A percentile compares a stretch with the other conserved stretches of the same genome.
These are phyloP conservation scores for Emericellopsis cladophorae DNA, from an alignment of 2,329 filamentous ascomycete genomes.

Conservation along the genomic window DNA sequence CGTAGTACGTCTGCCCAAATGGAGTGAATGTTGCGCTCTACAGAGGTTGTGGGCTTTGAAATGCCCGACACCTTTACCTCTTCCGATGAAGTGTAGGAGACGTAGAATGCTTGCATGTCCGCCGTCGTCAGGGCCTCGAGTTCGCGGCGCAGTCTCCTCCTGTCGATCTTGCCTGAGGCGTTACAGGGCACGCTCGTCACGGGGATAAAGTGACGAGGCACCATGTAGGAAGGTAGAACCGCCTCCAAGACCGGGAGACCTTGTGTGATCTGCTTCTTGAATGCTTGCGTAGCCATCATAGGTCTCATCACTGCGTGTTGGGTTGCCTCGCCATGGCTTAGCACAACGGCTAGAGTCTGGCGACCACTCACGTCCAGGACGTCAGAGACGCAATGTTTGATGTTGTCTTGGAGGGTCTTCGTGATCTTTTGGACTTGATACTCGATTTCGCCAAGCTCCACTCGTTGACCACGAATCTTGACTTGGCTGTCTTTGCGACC, in stretches of 20 bases:
- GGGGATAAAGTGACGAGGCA: conserved; percentile 4
- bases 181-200: not conserved
- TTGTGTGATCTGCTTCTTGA: not conserved
- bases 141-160: not conserved
- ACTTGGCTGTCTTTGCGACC: conserved; percentile 42
- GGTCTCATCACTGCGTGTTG: not conserved
- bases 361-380: too few species aligned
- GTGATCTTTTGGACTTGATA: conserved; percentile 1
- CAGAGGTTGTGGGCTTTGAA: too few species aligned
- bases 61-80: too few species aligned
- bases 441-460: conserved; percentile 24
- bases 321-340: not conserved
- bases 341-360: too few species aligned
- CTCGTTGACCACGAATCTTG: conserved; percentile 40
- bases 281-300: not conserved
- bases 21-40: not conserved
- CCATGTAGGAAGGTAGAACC: conserved; percentile 5
- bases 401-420: too few species aligned
- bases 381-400: too few species aligned
- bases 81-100: too few species aligned
- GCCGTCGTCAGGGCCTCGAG: too few species aligned
- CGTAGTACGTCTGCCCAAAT: not conserved
- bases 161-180: not conserved
- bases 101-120: too few species aligned
- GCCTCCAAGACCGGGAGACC: not conserved